phyloP scores from a whole-genome alignment of 306 rosid genomes.

The Cucurbita moschata region DNA sequence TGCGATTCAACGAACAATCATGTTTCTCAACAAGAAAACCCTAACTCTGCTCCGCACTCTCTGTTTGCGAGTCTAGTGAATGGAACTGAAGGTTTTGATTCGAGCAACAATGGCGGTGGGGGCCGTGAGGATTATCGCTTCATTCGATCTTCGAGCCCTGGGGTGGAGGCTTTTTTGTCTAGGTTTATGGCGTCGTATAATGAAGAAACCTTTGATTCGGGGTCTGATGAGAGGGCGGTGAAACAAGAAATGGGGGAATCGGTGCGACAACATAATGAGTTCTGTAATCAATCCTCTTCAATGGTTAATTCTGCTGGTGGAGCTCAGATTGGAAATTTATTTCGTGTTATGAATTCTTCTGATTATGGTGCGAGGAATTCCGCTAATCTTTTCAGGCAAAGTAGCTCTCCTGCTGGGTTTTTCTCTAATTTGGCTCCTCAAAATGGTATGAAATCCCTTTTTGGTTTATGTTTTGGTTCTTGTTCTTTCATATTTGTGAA shows the following conservation, averaged over 20 bases:
- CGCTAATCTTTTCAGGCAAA: constrained; percentile 42
- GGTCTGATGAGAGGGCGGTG: constrained; percentile 20
- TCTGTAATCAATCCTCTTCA: constrained; percentile 17
- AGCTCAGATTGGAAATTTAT: constrained; percentile 28
- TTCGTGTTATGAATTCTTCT: constrained; percentile 17
- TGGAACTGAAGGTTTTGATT: constrained; percentile 7
- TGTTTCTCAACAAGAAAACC: constrained; percentile 22
- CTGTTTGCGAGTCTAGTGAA: constrained; percentile 21
- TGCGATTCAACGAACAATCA: constrained; percentile 16
- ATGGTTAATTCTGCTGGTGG: constrained; percentile 2
- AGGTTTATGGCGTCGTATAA: constrained; percentile 36
- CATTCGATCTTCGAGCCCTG: constrained; percentile 41
- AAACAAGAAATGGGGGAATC: constrained; percentile 40
- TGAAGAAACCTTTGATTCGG: constrained; percentile 23
- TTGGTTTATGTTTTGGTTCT: background rate
- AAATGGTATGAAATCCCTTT: constrained; percentile 30
- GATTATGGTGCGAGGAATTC: constrained; percentile 23
- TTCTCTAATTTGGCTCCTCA: constrained; percentile 28
- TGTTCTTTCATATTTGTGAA: background rate
- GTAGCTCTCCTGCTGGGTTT: constrained; percentile 57
- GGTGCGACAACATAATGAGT: constrained; percentile 20
- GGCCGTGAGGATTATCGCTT: constrained; percentile 12
- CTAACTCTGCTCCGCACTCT: constrained; percentile 49
- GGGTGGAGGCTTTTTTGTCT: constrained; percentile 33
- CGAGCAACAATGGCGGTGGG: constrained; percentile 24